Base-by-base conservation (phyloP, 1,139 yeast genomes). In the Kazachstania sp. region DNA sequence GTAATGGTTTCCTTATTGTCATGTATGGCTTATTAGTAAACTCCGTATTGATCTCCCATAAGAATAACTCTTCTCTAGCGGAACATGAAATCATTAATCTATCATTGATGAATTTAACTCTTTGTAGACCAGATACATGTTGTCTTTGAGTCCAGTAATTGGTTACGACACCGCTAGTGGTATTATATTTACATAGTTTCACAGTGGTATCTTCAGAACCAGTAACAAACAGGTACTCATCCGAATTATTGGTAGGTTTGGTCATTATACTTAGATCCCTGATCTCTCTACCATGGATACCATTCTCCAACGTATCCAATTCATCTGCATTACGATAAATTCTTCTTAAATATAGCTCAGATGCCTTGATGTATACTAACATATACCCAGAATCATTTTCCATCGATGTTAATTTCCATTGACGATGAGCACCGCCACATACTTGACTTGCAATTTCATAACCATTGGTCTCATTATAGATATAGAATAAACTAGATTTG, bases 381-480 rank as follows among this genome's bases (percentile, higher is more conserved):
- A 58, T 49, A 55, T 73, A 75, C 55, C 65, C 69, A 2, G 51
- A 51, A 37, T 46, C 39, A 2, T 28, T 26, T n/a, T 19, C 35
- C 6, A 45, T 37, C 8, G 45, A 20, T n/a, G 44, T 40, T 32
- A 59, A 46, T 40, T 73, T 71, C 96, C 97, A 92, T 51, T 79
- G 77, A 53, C 97, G 72, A 60, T 90, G 97, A 2, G 92, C 78
- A 1, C 97, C 97, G 20, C 97, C 97, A 64, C 97, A 92, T n/a
- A 74, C 66, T 52, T 81, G 86, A 51, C 78, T 77, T 47, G 77
- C 71, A 4, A 86, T 63, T 60, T 88, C 96, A 45, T 75, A 72
- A 55, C 86, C 90, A 39, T 75, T 71, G 0, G 90, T 79, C 59
- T 87, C 95, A 61, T 90, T 86, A 83, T 90, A 87, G 20, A 87